Conservation (phyloP, 352 stramenopile species). For the Phytophthora hibernalis region DNA sequence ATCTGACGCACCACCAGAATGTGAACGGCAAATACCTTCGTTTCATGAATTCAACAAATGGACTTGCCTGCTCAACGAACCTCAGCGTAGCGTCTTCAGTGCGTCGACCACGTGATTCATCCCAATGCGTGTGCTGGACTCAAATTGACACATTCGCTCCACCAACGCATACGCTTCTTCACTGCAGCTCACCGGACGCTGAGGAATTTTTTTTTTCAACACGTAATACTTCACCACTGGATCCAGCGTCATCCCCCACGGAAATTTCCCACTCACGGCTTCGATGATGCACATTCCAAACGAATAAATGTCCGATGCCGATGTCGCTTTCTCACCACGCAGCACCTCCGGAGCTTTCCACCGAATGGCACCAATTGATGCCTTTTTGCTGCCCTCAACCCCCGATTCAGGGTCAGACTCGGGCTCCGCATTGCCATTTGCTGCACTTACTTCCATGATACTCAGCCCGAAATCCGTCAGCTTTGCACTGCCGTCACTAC, state of each 20-base stretch:
- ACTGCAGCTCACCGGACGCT: slow-evolving; percentile 14
- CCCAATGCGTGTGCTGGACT: neutral
- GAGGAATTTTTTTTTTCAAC: slow-evolving; percentile 9
- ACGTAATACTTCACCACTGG: slow-evolving; percentile 8
- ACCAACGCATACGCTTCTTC: slow-evolving; percentile 20
- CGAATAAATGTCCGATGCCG: slow-evolving; percentile 38
- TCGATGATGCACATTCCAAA: slow-evolving; percentile 31
- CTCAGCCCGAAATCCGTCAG: slow-evolving; percentile 30
- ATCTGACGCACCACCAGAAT: neutral
- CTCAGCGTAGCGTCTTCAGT: neutral
- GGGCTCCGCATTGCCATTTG: neutral
- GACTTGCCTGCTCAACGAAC: too few relatives aligned
- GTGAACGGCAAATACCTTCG: neutral
- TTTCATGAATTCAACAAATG: too few relatives aligned
- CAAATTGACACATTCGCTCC: slow-evolving; percentile 16
- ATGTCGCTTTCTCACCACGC: slow-evolving; percentile 1
- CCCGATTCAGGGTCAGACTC: neutral
- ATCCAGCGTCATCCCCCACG: slow-evolving; percentile 17
- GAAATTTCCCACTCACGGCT: slow-evolving; percentile 16
- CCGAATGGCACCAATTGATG: slow-evolving; percentile 1
- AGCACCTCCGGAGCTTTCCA: slow-evolving; percentile 31
- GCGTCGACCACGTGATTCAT: slow-evolving; percentile 5
- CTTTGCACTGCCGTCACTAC: slow-evolving; percentile 18
- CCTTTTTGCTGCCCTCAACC: neutral
- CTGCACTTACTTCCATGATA: neutral